Evolutionary conservation across 129 eudicot genomes (phyloP), one percentile per base, ranked within the genome.

Genomic region (Artemisia annua): DNA sequence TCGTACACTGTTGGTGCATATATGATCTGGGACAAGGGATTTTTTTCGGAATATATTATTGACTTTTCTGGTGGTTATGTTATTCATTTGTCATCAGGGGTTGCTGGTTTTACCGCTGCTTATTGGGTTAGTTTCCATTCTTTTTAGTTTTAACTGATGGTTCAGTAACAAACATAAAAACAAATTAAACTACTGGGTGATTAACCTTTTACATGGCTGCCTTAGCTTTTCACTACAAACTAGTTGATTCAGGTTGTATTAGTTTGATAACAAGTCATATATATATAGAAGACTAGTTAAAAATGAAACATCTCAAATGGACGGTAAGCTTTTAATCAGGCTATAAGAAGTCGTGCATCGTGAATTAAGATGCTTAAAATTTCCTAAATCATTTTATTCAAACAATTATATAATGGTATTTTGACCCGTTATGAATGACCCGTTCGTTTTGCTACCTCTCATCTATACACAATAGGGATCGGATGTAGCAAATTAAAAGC

Each of bases 21-120:
- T 67, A 87, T 84, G 0, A 82, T 89, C 3, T 89, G 92, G 96
- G 96, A 75, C 9, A 1, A 46, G 39, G 93, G 93, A 4, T 84
- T 87, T 76, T 84, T 89, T 43, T 52, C 85, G 0, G 1, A 3
- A 0, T 61, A 69, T 14, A 76, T 89, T 18, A 87, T 89, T 0
- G 96, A 89, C 59, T 89, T 84, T 72, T 87, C 96, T 0, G 96
- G 96, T 54, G 96, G 96, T 17, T 90, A 87, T 68, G 93, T 90
- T 15, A 85, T 90, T 54, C 96, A 90, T 79, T 59, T 90, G 44
- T 85, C 92, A 70, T 90, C 96, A 0, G 93, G 96, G 16, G 87
- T 90, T 35, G 96, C 96, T 39, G 96, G 96, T 64, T 87, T 90
- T 69, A 90, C 96, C 7, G 93, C 96, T 4, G 93, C 96, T 76